Evolutionary conservation across 2,329 filamentous ascomycete genomes (phyloP).

Genomic region (Anthostomella pinea): DNA sequence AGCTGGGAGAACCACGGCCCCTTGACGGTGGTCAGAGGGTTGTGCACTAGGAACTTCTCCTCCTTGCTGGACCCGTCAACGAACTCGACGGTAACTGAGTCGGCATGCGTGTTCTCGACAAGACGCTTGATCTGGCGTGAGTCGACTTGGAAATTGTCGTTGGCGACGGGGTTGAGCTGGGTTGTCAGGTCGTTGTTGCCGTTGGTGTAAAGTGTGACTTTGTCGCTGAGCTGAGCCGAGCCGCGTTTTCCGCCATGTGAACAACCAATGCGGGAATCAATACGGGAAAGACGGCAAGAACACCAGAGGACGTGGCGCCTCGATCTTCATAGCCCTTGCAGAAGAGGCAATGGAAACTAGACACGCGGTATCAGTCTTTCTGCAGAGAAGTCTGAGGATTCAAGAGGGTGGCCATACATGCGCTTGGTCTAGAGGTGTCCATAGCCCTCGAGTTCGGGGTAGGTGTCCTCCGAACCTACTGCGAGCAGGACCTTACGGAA

Average conservation of each 20-base stretch:
- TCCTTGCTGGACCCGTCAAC: conserved; percentile 14
- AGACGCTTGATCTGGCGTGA: conserved; percentile 24
- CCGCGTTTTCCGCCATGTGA: conserved; percentile 17
- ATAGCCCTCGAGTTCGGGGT: conserved; percentile 17
- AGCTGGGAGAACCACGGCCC: conserved; percentile 19
- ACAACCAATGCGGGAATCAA: conserved; percentile 4
- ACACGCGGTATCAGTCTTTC: neutral
- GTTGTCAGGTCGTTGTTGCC: conserved; percentile 13
- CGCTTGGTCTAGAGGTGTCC: conserved; percentile 13
- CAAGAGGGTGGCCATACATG: conserved; percentile 16
- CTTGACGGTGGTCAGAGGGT: conserved; percentile 15
- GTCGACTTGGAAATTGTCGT: conserved; percentile 15
- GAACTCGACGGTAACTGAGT: conserved; percentile 18
- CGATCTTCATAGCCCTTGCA: conserved; percentile 22
- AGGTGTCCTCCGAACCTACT: conserved; percentile 14
- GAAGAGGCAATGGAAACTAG: conserved; percentile 20
- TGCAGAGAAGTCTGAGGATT: neutral
- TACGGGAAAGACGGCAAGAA: conserved; percentile 13
- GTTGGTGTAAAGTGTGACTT: conserved; percentile 23
- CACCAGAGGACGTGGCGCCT: conserved; percentile 12
- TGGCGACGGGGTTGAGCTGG: conserved; percentile 6
- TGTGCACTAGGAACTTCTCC: conserved; percentile 24
- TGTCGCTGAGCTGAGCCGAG: conserved; percentile 15
- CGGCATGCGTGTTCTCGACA: neutral
- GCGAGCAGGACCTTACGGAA: conserved; percentile 20